These are phyloP conservation scores for Sporothrix phasma DNA, from an alignment of 2,329 filamentous ascomycete genomes.

Conservation along the genomic window DNA sequence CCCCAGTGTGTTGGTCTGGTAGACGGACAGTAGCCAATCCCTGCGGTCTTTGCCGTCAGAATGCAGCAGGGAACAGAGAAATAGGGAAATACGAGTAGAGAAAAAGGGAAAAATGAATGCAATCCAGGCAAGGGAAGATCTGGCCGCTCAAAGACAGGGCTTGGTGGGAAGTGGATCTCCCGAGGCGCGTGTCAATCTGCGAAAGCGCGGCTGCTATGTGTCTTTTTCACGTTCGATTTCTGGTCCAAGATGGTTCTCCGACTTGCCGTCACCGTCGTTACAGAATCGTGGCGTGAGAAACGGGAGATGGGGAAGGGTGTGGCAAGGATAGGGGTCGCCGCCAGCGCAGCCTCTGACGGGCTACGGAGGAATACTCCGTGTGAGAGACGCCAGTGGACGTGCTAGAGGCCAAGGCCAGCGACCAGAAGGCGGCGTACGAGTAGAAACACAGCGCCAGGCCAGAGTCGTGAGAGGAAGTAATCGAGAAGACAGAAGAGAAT, in stretches of 20 bases:
- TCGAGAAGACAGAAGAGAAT: constrained; percentile 5
- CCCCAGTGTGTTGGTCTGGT: not conserved
- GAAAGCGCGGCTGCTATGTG: not conserved
- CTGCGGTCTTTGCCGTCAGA: not conserved
- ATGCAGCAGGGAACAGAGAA: not conserved
- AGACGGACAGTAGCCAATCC: not conserved
- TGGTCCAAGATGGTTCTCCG: not conserved
- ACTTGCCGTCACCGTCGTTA: not conserved
- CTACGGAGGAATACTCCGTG: not conserved
- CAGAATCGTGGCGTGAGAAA: not conserved
- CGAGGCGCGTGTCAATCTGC: constrained; percentile 3
- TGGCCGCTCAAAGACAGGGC: not conserved
- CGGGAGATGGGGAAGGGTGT: not conserved
- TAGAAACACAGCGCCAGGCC: not conserved
- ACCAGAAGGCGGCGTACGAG: too few species aligned
- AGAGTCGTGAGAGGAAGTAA: not conserved
- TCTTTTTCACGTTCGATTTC: too few species aligned
- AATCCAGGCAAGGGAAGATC: not conserved
- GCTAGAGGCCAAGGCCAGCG: not conserved
- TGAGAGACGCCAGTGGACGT: not conserved
- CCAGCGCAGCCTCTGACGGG: not conserved
- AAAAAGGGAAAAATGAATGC: not conserved
- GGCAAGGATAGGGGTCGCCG: not conserved
- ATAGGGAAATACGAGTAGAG: too few species aligned
- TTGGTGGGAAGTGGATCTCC: constrained; percentile 2